phyloP scores from a whole-genome alignment of 441 rosid genomes.

The Populus tomentosa region DNA sequence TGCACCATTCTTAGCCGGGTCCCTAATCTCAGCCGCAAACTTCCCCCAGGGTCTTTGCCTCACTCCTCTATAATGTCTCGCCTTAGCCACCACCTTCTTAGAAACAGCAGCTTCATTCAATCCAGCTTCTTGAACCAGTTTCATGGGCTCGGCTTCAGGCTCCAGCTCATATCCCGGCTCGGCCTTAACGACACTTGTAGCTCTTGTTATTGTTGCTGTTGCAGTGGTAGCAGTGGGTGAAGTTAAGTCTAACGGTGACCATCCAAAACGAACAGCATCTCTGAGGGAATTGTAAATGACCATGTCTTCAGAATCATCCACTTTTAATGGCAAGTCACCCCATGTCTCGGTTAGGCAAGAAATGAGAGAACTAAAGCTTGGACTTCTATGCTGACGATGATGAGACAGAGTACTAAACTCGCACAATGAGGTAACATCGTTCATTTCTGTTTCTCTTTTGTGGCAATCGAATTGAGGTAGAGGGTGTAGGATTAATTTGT shows the following conservation, averaged over 20 bases:
- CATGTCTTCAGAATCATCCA: constrained; percentile 85
- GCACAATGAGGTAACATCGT: background rate
- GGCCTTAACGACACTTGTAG: constrained; percentile 10
- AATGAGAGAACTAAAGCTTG: constrained; percentile 41
- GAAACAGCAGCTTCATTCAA: background rate
- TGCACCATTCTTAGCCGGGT: constrained; percentile 80
- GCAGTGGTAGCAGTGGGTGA: background rate
- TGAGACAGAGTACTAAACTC: constrained; percentile 3
- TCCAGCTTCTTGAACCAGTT: background rate
- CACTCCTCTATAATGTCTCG: constrained; percentile 73
- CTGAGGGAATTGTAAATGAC: constrained; percentile 53
- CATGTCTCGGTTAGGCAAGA: constrained; percentile 64
- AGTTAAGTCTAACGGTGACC: constrained; percentile 47
- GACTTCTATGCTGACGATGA: constrained; percentile 24
- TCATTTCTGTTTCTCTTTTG: no score
- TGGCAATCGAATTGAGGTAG: background rate
- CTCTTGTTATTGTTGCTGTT: constrained; percentile 16
- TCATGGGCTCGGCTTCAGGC: background rate
- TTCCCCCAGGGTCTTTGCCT: constrained; percentile 91
- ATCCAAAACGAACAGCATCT: constrained; percentile 63
- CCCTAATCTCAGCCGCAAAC: constrained; percentile 87
- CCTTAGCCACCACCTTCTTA: constrained; percentile 23
- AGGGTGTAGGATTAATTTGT: background rate
- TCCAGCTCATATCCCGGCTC: constrained; percentile 19
- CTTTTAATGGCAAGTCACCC: constrained; percentile 79